Base-by-base conservation (phyloP, 2,329 filamentous ascomycete species). In the Fusarium sp. region DNA sequence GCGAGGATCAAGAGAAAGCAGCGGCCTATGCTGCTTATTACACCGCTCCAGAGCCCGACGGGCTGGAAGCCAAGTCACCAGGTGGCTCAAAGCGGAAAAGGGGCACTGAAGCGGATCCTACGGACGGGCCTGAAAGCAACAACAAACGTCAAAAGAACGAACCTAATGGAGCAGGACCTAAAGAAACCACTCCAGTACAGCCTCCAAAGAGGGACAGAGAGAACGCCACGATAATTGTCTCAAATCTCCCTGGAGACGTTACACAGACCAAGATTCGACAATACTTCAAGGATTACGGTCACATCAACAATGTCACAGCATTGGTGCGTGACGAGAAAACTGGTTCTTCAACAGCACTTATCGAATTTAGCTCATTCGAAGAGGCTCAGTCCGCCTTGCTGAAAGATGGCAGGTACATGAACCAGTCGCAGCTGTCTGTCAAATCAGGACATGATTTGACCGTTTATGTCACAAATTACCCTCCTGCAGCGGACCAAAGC, bases 271-370 rank as follows among this genome's bases (percentile, higher is more conserved):
- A 91, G 73, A 82, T 98, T 16, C 89, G 92, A 60, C 92, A 97
- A 78, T 98, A 97, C 79, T 98, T 99, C 82, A 91, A 91, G 76
- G 93, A 95, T 68, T 97, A 95, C 74, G 96, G 96, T 15, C 90
- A 90, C 43, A 92, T 98, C 77, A 93, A 94, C 74, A 91, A 90
- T 68, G 83, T 98, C 32, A 91, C 89, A 46, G 83, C 95, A 54
- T 68, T 82, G 29, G 84, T 92, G 32, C 83, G 84, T 34, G 90
- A 93, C 45, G 80, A 86, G 4, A 85, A 89, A 49, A 84, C 83
- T n/a, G 81, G 87, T 47, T 88, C 89, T 3, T 82, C 89, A 16
- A 90, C 90, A 6, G 94, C 94, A 3, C 84, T 96, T 47, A 89
- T 99, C 52, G 96, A 99, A 79, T 98, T 98, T 74, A 89, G 91